phyloP scores from a whole-genome alignment of 208 protist species.

The Acanthamoeba rhysodes region DNA sequence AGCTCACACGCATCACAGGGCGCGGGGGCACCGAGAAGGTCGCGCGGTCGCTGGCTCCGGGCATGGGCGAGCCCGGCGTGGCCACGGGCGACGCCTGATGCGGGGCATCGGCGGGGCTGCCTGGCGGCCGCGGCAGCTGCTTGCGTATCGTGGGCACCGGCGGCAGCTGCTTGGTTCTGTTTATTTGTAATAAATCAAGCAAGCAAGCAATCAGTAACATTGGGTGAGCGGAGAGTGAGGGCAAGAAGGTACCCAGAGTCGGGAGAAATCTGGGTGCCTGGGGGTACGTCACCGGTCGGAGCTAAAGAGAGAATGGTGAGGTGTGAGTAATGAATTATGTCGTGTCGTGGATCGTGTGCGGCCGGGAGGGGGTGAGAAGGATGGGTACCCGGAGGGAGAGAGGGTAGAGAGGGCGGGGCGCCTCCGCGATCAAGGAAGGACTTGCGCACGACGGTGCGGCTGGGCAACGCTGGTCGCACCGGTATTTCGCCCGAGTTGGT shows the following conservation, averaged over 20 bases:
- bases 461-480: background rate
- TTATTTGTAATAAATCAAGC: too few species aligned
- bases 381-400: background rate
- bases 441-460: background rate
- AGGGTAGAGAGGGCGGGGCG: background rate
- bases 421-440: background rate
- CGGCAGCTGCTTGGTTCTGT: background rate
- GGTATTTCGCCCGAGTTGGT: background rate
- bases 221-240: too few species aligned
- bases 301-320: too few species aligned
- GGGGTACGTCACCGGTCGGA: too few species aligned
- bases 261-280: too few species aligned
- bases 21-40: background rate
- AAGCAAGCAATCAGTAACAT: too few species aligned
- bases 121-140: background rate
- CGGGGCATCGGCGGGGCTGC: background rate
- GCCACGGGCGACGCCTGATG: background rate
- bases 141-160: background rate
- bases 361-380: background rate
- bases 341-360: too few species aligned
- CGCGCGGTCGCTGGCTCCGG: background rate
- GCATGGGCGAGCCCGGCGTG: background rate
- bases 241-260: too few species aligned
- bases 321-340: too few species aligned
- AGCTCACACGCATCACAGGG: background rate